Evolutionary conservation across 805 yeast genomes (phyloP), one percentile per base, ranked within the genome.

Genomic region (Sungouiozyma intestinalis): DNA sequence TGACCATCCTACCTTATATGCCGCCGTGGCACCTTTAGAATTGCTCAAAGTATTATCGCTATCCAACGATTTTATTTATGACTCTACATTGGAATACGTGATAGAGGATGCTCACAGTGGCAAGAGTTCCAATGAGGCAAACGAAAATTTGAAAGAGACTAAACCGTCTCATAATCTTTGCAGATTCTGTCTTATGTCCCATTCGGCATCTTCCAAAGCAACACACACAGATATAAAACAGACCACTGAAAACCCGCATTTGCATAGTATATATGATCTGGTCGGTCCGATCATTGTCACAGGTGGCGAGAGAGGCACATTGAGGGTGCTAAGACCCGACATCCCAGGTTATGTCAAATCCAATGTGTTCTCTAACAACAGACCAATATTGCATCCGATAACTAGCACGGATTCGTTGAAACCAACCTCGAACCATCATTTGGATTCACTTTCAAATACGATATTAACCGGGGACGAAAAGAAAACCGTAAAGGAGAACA

Each of bases 261-360:
- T 39, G 15, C 17, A 63, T 27, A 52, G 60, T 16, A 55, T 54
- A 21, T 57, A 52, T 16, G 57, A 59, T 13, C 53, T 55, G 8
- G 60, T 67, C 33, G 71, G 71, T 1, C 51, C 62, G 0, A 79
- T 86, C 36, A 74, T 86, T 14, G 79, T 87, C 2, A 79, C 92
- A 1, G 77, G 90, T 0, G 97, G 87, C 60, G 74, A 74, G 43
- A 62, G 67, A 17, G 96, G 96, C 0, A 50, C 71, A 2, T 82
- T 87, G 24, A 63, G 92, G 36, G 82, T 87, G 0, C 84, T 83
- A 57, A 69, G 97, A 54, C 81, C 85, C 44, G 97, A 87, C 58
- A 69, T 81, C 41, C 81, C 92, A 0, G 67, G 74, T 40, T 51
- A 54, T 9, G 60, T 67, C 13, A 53, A 80, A 43, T 67, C 67